Evolutionary conservation across 2,329 filamentous ascomycete genomes (phyloP), one percentile per base, ranked within the genome.

Genomic region (Penicillium hordei): DNA sequence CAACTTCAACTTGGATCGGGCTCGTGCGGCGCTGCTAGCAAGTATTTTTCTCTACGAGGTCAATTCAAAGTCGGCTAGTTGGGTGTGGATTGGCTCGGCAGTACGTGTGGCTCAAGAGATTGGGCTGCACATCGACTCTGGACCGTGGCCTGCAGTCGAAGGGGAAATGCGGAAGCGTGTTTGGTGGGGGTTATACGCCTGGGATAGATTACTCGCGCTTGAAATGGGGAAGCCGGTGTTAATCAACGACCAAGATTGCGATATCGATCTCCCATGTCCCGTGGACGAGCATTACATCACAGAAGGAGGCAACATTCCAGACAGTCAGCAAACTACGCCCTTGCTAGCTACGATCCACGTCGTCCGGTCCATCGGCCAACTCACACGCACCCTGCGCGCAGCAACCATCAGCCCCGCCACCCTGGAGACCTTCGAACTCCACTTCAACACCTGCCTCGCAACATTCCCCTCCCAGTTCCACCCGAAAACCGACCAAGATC

Each of bases 111-210:
- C 89, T 0, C 93, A 97, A 71, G 90, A 94, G 64, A 81, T 97
- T 45, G 90, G 90, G 0, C 79, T 97, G 10, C 88, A 97, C 68
- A 79, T 84, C 7, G 90, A 96, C 67, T 84, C 85, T 1, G 88
- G 88, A 0, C 82, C 87, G 0, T 91, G 88, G 82, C 83, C 89
- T 2, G 81, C 86, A 1, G 79, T 96, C 15, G 92, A 96, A 67
- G 85, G 85, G 12, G 93, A 97, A 74, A 92, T 93, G 86, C 86
- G 93, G 54, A 86, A 90, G 60, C 83, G 93, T 55, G 85, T 94
- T 2, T 99, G 93, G 93, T 99, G 94, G 92, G 86, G 90, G 15
- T 85, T 96, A 56, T 97, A 97, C 75, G 86, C 91, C 44, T 86
- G 93, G 78, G 94, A 99, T 39, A 88, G 86, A 61, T 83, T 90